These are phyloP conservation scores for Colletotrichum simmondsii DNA, from an alignment of 2,329 filamentous ascomycete genomes.

Conservation along the genomic window DNA sequence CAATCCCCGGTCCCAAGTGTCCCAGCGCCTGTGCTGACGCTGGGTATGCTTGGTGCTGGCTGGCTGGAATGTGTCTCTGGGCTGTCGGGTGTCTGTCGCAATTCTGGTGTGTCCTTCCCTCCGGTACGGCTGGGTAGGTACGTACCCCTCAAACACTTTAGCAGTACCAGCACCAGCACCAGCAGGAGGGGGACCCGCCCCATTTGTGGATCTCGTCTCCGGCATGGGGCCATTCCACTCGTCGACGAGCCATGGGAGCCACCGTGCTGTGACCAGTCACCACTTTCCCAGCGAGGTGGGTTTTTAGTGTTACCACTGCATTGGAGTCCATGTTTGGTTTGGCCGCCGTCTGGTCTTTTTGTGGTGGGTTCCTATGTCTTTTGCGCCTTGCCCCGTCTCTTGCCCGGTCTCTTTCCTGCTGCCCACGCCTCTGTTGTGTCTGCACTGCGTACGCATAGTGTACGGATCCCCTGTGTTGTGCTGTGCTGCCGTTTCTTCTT, in stretches of 20 bases:
- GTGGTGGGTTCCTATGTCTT: neutral
- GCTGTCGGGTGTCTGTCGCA: slow-evolving; percentile 22
- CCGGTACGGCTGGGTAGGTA: slow-evolving; percentile 3
- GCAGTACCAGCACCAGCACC: neutral
- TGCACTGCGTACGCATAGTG: neutral
- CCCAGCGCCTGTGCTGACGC: slow-evolving; percentile 27
- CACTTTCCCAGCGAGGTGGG: slow-evolving; percentile 28
- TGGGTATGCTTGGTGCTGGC: slow-evolving; percentile 7
- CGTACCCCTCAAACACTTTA: neutral
- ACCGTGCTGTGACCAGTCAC: slow-evolving; percentile 26
- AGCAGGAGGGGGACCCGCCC: neutral
- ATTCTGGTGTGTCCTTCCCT: slow-evolving; percentile 11
- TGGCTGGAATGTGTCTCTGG: slow-evolving; percentile 7
- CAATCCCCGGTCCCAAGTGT: neutral
- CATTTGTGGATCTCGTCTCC: slow-evolving; percentile 15
- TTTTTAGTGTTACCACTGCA: slow-evolving; percentile 33
- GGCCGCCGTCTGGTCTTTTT: slow-evolving; percentile 11
- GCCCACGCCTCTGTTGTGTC: neutral
- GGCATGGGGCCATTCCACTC: slow-evolving; percentile 20
- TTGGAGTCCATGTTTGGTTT: slow-evolving; percentile 28
- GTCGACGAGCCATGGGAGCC: slow-evolving; percentile 18
- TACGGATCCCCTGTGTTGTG: too few species aligned
- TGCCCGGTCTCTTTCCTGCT: neutral
- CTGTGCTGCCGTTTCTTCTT: neutral
- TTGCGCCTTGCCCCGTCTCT: neutral